Evolutionary conservation across 2,329 filamentous ascomycete species (phyloP).

Genomic region (Zymoseptoria pseudotritici): DNA sequence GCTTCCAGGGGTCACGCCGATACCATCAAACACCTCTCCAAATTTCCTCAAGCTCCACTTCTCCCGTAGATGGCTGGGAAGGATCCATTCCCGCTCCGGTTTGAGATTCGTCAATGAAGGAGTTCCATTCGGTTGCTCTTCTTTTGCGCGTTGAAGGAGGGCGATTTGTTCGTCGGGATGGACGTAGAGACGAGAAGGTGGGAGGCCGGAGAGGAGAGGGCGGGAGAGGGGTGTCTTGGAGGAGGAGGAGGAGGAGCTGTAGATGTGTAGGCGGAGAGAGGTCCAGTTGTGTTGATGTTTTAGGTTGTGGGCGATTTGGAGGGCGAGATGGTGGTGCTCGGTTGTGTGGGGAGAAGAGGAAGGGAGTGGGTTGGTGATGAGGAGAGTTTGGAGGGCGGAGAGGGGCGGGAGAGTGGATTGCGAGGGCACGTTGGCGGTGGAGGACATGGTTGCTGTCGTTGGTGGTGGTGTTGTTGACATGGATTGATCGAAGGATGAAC

Average conservation of each 20-base stretch:
- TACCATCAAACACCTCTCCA: conserved; percentile 60
- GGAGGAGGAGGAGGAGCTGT: background rate
- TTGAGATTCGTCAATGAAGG: conserved; percentile 16
- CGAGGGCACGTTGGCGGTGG: background rate
- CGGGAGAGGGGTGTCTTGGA: conserved; percentile 41
- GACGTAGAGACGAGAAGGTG: conserved; percentile 65
- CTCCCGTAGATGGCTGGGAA: conserved; percentile 66
- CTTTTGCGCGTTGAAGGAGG: conserved; percentile 51
- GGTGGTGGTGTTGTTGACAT: background rate
- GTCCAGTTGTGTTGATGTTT: conserved; percentile 71
- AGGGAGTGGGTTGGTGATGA: conserved; percentile 6
- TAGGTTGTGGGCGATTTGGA: conserved; percentile 62
- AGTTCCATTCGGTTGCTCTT: conserved; percentile 27
- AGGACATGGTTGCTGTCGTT: background rate
- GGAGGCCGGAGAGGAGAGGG: conserved; percentile 63
- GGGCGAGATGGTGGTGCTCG: conserved; percentile 43
- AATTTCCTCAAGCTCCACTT: conserved; percentile 62
- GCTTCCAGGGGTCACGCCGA: conserved; percentile 33
- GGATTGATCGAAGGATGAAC: background rate
- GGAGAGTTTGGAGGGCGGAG: conserved; percentile 15
- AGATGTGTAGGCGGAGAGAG: conserved; percentile 37
- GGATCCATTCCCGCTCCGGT: conserved; percentile 63
- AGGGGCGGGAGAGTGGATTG: conserved; percentile 3
- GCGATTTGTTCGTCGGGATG: conserved; percentile 78
- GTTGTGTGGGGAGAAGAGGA: conserved; percentile 8